Conservation (phyloP, 2,329 filamentous ascomycete species). For the Phaeoacremonium minimum region DNA sequence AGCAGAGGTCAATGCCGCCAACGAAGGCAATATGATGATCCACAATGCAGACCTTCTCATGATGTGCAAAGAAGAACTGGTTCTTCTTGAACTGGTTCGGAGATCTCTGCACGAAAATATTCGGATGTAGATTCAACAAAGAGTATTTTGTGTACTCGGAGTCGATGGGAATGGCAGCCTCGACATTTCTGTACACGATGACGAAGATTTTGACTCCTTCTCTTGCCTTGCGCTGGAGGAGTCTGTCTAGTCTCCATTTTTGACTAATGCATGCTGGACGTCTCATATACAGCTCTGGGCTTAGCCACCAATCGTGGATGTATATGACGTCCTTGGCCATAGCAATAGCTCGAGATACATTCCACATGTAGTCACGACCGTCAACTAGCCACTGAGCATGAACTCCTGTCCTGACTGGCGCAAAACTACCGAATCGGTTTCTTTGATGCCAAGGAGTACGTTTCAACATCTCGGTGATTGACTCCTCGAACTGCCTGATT, state of each 20-base stretch:
- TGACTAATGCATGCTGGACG: conserved; percentile 93
- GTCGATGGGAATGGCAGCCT: conserved; percentile 94
- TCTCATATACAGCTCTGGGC: conserved; percentile 91
- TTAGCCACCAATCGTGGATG: conserved; percentile 99
- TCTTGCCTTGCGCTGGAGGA: conserved; percentile 88
- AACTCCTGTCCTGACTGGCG: conserved; percentile 79
- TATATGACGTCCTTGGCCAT: conserved; percentile 98
- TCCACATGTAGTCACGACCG: conserved; percentile 98
- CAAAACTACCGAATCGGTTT: conserved; percentile 91
- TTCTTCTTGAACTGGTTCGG: conserved; percentile 98
- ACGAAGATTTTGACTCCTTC: conserved; percentile 98
- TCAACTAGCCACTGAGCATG: conserved; percentile 97
- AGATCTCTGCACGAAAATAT: conserved; percentile 92
- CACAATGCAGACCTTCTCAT: conserved; percentile 96
- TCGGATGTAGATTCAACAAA: conserved; percentile 88
- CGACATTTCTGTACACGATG: conserved; percentile 96
- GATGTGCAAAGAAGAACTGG: conserved; percentile 98
- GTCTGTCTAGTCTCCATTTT: conserved; percentile 91
- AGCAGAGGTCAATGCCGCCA: conserved; percentile 93
- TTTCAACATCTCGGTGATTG: conserved; percentile 78
- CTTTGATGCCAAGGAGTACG: conserved; percentile 78
- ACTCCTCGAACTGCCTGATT: conserved; percentile 88
- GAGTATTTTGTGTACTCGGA: conserved; percentile 98
- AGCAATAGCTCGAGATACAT: conserved; percentile 91
- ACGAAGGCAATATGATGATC: conserved; percentile 96